Conservation (phyloP, 164 flowering plant genomes). For the Piper longum region DNA sequence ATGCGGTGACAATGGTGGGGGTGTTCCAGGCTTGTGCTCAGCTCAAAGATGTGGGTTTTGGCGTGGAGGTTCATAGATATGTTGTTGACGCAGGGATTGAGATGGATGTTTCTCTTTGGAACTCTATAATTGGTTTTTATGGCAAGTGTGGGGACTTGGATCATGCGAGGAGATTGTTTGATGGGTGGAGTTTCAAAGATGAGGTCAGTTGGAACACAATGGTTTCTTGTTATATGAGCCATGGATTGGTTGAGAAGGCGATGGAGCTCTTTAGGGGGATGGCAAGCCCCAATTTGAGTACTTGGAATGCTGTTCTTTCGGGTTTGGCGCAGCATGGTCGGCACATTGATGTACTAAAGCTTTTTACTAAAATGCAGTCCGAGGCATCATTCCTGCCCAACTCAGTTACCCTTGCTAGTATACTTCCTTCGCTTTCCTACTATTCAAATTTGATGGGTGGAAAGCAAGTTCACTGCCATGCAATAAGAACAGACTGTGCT, state of each 20-base stretch:
- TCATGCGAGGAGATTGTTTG: conserved; percentile 52
- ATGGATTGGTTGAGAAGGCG: conserved; percentile 60
- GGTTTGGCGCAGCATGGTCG: conserved; percentile 60
- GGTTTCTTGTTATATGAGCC: conserved; percentile 61
- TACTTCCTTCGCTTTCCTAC: conserved; percentile 52
- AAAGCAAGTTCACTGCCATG: conserved; percentile 60
- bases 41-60: conserved; percentile 42
- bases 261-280: conserved; percentile 38
- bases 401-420: conserved; percentile 51
- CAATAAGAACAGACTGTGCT: conserved; percentile 34
- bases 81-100: conserved; percentile 26
- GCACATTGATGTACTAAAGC: conserved; percentile 25
- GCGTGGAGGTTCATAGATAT: conserved; percentile 53
- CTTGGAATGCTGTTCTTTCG: conserved; percentile 73
- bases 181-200: conserved; percentile 50
- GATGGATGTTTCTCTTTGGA: conserved; percentile 38
- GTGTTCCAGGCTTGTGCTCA: conserved; percentile 70
- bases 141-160: conserved; percentile 78
- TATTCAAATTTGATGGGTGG: conserved; percentile 42
- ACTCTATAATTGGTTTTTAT: conserved; percentile 53
- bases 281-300: conserved; percentile 34
- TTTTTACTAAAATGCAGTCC: conserved; percentile 41
- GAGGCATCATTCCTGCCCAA: conserved; percentile 38
- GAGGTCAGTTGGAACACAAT: conserved; percentile 47
- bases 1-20: conserved; percentile 45